phyloP scores from a whole-genome alignment of 2,329 filamentous ascomycete species.

The Rosellinia necatrix region DNA sequence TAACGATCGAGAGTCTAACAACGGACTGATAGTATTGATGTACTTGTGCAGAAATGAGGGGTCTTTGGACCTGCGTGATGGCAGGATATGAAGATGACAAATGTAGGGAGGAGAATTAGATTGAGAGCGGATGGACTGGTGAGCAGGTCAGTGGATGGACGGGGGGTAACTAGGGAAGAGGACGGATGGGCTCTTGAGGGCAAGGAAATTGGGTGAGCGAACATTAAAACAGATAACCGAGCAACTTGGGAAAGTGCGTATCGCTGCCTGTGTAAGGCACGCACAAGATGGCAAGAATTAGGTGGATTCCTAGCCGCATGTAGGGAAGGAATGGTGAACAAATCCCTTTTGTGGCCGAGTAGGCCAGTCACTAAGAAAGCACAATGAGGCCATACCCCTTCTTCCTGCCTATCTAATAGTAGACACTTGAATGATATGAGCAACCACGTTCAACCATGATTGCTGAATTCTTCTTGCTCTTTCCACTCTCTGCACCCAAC shows the following conservation, averaged over 20 bases:
- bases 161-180: background rate
- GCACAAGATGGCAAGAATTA: slow-evolving; percentile 9
- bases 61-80: background rate
- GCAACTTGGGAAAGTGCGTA: too few relatives aligned
- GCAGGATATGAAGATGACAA: background rate
- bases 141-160: background rate
- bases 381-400: too few relatives aligned
- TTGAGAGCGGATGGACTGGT: background rate
- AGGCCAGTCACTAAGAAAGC: background rate
- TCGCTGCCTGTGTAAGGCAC: background rate
- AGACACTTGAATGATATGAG: too few relatives aligned
- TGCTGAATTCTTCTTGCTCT: too few relatives aligned
- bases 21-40: slow-evolving; percentile 9
- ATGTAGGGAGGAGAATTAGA: background rate
- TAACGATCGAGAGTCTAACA: background rate
- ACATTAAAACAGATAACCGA: too few relatives aligned
- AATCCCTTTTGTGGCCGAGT: background rate
- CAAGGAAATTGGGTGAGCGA: too few relatives aligned
- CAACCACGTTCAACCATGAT: too few relatives aligned
- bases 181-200: background rate
- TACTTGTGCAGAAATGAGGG: slow-evolving; percentile 6
- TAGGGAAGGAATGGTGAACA: background rate
- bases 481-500: too few relatives aligned
- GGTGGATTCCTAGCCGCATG: background rate
- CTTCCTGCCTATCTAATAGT: too few relatives aligned